Evolutionary conservation across 495 filamentous ascomycete species (phyloP).

Genomic region (Pyronema omphalodes): DNA sequence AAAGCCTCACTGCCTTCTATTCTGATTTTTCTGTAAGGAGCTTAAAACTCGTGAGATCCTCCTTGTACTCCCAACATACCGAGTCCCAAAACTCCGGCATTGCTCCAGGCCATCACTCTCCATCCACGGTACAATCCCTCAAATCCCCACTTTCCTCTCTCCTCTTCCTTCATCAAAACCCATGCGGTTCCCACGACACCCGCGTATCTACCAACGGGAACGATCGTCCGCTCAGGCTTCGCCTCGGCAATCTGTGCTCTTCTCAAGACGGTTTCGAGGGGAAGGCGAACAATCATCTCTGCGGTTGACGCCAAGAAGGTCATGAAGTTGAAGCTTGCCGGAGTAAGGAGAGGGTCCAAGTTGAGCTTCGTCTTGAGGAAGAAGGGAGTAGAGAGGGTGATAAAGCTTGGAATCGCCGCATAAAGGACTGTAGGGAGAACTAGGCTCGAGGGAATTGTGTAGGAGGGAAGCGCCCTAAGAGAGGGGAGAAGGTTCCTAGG

Average conservation of each 20-base stretch:
- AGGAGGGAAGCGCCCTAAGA: slow-evolving; percentile 57
- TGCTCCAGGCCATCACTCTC: slow-evolving; percentile 89
- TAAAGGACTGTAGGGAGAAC: slow-evolving; percentile 72
- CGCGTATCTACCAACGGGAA: slow-evolving; percentile 53
- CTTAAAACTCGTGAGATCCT: slow-evolving; percentile 36
- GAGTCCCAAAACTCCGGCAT: slow-evolving; percentile 73
- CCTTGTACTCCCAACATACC: slow-evolving; percentile 38
- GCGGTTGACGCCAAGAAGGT: slow-evolving; percentile 55
- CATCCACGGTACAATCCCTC: slow-evolving; percentile 81
- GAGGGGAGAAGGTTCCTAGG: slow-evolving; percentile 57
- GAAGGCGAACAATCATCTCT: slow-evolving; percentile 72
- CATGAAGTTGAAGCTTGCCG: slow-evolving; percentile 55
- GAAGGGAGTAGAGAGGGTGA: slow-evolving; percentile 62
- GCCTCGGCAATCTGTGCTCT: slow-evolving; percentile 60
- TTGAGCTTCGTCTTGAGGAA: slow-evolving; percentile 58
- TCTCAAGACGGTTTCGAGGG: slow-evolving; percentile 78
- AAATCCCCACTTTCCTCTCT: slow-evolving; percentile 35
- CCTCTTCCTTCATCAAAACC: slow-evolving; percentile 68
- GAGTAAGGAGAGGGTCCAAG: slow-evolving; percentile 67
- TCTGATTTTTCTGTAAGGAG: background rate
- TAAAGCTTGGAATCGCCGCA: slow-evolving; percentile 59
- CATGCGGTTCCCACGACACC: slow-evolving; percentile 80
- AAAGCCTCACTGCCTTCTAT: background rate
- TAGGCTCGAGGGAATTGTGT: slow-evolving; percentile 49
- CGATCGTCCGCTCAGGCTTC: slow-evolving; percentile 42